Base-by-base conservation (phyloP, 2,329 filamentous ascomycete species). In the Scedosporium boydii region DNA sequence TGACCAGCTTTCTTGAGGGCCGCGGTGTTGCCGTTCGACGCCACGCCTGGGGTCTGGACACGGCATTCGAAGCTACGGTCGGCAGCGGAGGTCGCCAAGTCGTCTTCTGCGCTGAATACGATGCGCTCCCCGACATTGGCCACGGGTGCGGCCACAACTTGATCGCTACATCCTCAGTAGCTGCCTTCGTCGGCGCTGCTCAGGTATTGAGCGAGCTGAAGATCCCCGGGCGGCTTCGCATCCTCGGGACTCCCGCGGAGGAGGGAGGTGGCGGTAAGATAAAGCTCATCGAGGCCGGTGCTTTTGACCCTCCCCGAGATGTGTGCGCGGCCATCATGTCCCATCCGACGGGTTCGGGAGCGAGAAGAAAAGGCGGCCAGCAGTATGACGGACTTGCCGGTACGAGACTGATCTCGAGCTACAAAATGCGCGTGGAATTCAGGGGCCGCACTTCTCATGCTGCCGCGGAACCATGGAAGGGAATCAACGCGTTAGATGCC, bases 141-240 rank as follows among this genome's bases (percentile, higher is more conserved):
- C 77, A 79, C 60, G 76, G 74, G 0, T 79, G 77, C 65, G 77
- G 77, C 3, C 77, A 79, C 68, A 79, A 79, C 63, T 69, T 79
- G 7, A 79, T 79, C 59, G 74, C 76, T 5, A 75, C 74, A 0
- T 69, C 75, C 0, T 73, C 75, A 0, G 64, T 79, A 14, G 73
- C 73, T 3, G 72, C 73, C 2, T 78, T 78, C 55, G 66, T 79
- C 6, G 76, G 70, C 4, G 68, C 73, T 0, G 72, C 72, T 0
- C 23, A 23, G 23, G 23, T 23, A 23, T 23, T 78, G 26, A 68
- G 70, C 18, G 38, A 66, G 0, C 67, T 72, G 5, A 66, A 65
- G 2, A 60, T 66, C 1, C 68, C 71, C 0, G 77, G 76, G 4
- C 71, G 75, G 1, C 64, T 78, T 9, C 70, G 74, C 1, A 68